These are phyloP conservation scores for Pulveroboletus sp. DNA, from an alignment of 768 basidiomycete genomes.

Conservation along the genomic window DNA sequence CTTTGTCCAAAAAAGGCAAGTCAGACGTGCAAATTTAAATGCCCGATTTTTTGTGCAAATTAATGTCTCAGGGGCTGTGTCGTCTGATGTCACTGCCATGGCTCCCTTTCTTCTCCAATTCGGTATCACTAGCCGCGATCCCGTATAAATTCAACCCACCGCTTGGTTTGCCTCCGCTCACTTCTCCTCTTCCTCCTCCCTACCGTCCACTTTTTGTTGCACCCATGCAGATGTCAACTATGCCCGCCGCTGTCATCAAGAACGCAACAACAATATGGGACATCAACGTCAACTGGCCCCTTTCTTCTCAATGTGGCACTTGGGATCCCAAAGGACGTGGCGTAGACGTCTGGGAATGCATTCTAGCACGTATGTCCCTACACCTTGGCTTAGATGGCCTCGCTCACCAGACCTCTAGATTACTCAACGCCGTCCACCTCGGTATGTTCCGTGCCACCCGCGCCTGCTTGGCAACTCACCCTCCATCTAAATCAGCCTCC, in stretches of 20 bases:
- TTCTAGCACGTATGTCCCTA: slow-evolving; percentile 51
- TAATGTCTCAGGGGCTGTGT: slow-evolving; percentile 28
- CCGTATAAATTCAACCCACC: slow-evolving; percentile 27
- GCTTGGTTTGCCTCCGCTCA: slow-evolving; percentile 9
- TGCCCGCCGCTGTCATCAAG: slow-evolving; percentile 42
- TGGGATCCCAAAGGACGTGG: slow-evolving; percentile 67
- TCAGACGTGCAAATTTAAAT: slow-evolving; percentile 13
- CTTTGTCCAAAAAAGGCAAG: not conserved
- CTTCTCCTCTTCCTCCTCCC: not conserved
- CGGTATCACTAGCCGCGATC: slow-evolving; percentile 22
- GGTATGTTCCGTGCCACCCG: slow-evolving; percentile 19
- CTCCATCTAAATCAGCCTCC: slow-evolving; percentile 35
- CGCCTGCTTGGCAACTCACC: not conserved
- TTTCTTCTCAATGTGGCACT: slow-evolving; percentile 66
- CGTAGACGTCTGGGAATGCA: slow-evolving; percentile 77
- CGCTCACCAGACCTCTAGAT: slow-evolving; percentile 40
- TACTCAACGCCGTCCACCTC: slow-evolving; percentile 53
- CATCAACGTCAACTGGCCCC: slow-evolving; percentile 59
- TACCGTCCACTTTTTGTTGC: not conserved
- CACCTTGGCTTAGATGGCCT: not conserved
- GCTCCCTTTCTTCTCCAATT: slow-evolving; percentile 28
- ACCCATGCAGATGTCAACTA: slow-evolving; percentile 21
- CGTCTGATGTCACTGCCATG: slow-evolving; percentile 34
- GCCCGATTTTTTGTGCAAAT: slow-evolving; percentile 10
- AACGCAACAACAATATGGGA: slow-evolving; percentile 74